Base-by-base conservation (phyloP, 371 early-diverging fungal genomes). In the Actinomortierella ambigua region DNA sequence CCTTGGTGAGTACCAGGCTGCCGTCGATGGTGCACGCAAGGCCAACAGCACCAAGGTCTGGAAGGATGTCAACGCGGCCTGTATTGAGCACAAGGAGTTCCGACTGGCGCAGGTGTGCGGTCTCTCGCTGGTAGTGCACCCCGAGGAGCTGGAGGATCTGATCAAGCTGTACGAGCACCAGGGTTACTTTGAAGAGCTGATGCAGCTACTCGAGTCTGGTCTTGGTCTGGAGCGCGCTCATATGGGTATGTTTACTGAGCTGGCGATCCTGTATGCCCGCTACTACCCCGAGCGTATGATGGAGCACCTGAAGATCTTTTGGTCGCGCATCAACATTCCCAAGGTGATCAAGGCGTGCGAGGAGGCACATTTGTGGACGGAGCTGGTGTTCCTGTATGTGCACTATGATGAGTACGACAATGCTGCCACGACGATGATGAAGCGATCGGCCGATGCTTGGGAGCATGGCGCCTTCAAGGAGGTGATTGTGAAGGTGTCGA, bases 201-300 rank as follows among this genome's bases (percentile, higher is more conserved):
- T 96, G 68, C 69, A 82, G 24, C 78, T 98, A 49, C 79, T 98
- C 47, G 97, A 98, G 81, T 90, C 93, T 48, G 95, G 97, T 63
- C 81, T 98, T 9, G 94, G 94, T 17, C 75, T 98, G 58, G 99
- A 98, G 82, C 89, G 99, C 50, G 98, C 98, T 8, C 98, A 98
- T 68, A 98, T 98, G 98, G 98, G 97, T 46, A 97, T 98, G 97
- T 98, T 98, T 73, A 98, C 99, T 0, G 98, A 98, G 76, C 83
- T 98, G 29, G 95, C 98, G 11, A 90, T 98, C 57, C 80, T 97
- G 60, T 98, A 98, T 79, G 90, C 95, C 71, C 95, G 95, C 77
- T 95, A 98, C 86, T 83, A 86, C 4, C 93, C 96, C 2, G 97
- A 95, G 60, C 84, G 89, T 46, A 87, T 97, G 83, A 95, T 95